Base-by-base conservation (phyloP, 2,329 filamentous ascomycete species). In the Hypoxylon sp. region DNA sequence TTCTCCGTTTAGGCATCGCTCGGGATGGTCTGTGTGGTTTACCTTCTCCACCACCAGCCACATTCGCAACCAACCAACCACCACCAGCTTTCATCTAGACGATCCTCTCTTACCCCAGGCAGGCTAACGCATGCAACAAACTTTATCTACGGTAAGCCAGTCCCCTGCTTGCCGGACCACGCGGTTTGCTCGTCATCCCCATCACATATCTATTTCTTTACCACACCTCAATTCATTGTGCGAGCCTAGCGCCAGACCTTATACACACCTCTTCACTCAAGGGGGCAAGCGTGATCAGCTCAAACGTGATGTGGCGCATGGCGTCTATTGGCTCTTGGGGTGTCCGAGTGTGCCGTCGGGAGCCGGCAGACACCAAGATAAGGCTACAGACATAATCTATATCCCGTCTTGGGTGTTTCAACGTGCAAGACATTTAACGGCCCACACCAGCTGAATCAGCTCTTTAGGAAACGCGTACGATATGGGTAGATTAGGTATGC, bases 41-140 rank as follows among this genome's bases (percentile, higher is more conserved):
- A 51, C 24, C 46, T 61, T 37, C 63, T 63, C 65, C 67, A 68
- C 62, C 68, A 72, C 68, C 50, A 72, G 68, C 70, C 70, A 70
- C 70, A 70, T 42, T 59, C 44, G 13, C 59, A 37, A 56, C 48
- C 53, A 54, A 54, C 32, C 13, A 37, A 5, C 31, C 11, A 32
- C 31, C 37, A 29, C 42, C 47, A 27, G 5, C 24, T 27, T 47
- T 58, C 39, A 55, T 42, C 53, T 39, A 58, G 61, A 52, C 50
- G 48, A 67, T 62, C 50, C 37, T 42, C 37, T 42, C 51, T 44
- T 69, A 64, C 59, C 65, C 59, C 55, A 59, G 55, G 31, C 35
- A 35, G 53, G 61, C 63, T 69, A 63, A 67, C 59, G 54, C 62
- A 69, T 69, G 62, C 51, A 70, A 63, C 51, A 65, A 62, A 53